These are phyloP conservation scores for Cyclotella cryptica DNA, from an alignment of 108 stramenopile species.

Conservation along the genomic window DNA sequence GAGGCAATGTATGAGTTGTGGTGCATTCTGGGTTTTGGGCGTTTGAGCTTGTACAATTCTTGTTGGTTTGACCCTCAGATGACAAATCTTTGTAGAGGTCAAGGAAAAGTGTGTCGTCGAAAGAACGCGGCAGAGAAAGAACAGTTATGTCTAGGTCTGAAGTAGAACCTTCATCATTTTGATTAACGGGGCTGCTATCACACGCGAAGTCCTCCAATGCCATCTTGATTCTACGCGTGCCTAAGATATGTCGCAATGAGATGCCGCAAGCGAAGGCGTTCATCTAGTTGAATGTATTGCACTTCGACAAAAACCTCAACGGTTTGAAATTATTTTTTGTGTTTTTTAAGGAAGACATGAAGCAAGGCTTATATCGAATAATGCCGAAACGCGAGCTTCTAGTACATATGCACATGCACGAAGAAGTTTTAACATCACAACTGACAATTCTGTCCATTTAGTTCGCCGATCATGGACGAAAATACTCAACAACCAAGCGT, in stretches of 20 bases:
- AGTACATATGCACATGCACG: no score
- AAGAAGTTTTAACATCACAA: no score
- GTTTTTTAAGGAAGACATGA: no score
- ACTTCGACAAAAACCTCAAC: no score
- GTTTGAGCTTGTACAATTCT: not conserved
- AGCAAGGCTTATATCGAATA: no score
- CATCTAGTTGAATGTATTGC: no score
- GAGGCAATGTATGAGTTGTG: not conserved
- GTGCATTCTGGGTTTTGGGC: not conserved
- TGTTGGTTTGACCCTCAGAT: not conserved
- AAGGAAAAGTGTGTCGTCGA: slow-evolving; percentile 43
- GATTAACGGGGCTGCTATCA: slow-evolving; percentile 35
- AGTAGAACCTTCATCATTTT: slow-evolving; percentile 26
- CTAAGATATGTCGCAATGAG: not conserved
- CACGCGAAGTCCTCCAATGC: slow-evolving; percentile 1
- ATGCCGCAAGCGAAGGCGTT: slow-evolving; percentile 9
- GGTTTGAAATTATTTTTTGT: no score
- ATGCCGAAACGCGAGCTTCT: no score
- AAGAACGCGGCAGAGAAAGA: slow-evolving; percentile 52
- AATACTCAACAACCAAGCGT: not conserved
- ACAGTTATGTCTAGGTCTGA: slow-evolving; percentile 31
- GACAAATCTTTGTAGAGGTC: slow-evolving; percentile 33
- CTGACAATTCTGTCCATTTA: no score
- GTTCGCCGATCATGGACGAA: not conserved
- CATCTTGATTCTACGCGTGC: not conserved